Evolutionary conservation across 2,329 filamentous ascomycete genomes (phyloP).

Genomic region (Biscogniauxia mediterranea): DNA sequence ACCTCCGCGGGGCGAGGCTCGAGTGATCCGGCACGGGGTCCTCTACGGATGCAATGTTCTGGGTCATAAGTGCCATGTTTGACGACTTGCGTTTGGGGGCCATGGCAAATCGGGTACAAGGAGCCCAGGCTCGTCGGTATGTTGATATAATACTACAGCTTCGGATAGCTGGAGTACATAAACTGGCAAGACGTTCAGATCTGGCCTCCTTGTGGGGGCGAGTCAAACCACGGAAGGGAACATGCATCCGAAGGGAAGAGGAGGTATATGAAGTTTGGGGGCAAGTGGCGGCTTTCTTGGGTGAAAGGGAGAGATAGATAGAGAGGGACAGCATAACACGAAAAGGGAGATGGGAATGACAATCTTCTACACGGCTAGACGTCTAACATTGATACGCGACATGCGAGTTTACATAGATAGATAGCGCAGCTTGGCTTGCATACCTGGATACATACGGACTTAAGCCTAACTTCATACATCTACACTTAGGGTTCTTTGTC

Average conservation of each 20-base stretch:
- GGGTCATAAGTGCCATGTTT: slow-evolving; percentile 15
- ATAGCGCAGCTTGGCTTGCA: too few relatives aligned
- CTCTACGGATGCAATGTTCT: slow-evolving; percentile 6
- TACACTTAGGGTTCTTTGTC: too few relatives aligned
- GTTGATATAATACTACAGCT: slow-evolving; percentile 12
- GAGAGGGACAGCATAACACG: too few relatives aligned
- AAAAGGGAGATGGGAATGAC: too few relatives aligned
- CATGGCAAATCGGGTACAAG: slow-evolving; percentile 30
- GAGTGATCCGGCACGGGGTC: not conserved
- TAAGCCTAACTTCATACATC: too few relatives aligned
- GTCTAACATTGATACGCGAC: too few relatives aligned
- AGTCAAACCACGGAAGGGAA: slow-evolving; percentile 17
- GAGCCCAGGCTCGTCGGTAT: not conserved
- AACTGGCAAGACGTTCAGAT: slow-evolving; percentile 9
- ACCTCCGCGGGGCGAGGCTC: slow-evolving; percentile 17
- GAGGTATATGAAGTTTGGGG: not conserved
- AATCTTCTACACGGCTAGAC: too few relatives aligned
- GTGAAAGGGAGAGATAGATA: too few relatives aligned
- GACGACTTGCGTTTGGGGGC: slow-evolving; percentile 40
- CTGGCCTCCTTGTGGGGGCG: slow-evolving; percentile 10
- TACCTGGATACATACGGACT: too few relatives aligned
- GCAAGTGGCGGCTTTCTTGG: too few relatives aligned
- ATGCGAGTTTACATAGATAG: too few relatives aligned
- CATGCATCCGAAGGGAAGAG: slow-evolving; percentile 20
- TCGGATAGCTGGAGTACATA: slow-evolving; percentile 13